Evolutionary conservation across 1,284 basidiomycete species (phyloP), one percentile per base, ranked within the genome.

Genomic region (Schizophyllum amplum): DNA sequence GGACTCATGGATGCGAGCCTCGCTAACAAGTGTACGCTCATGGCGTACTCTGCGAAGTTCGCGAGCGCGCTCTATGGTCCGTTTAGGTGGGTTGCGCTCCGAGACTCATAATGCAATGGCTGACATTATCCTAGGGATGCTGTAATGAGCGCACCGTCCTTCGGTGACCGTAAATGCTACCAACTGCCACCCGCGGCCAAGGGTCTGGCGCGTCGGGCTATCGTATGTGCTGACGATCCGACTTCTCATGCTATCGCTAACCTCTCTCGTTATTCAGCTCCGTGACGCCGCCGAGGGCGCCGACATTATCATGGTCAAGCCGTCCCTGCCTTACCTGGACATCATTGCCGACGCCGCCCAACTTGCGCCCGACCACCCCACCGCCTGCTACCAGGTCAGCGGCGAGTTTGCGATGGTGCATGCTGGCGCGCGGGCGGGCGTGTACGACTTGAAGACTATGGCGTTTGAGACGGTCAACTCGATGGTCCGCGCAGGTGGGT

Each of bases 11-110:
- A 92, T 60, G 81, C 80, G 47, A 92, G 94, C 13, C 78, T 85
- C 53, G 93, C 85, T 3, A 98, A 96, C 75, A 81, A 84, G 66
- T 90, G 92, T 68, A 90, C 91, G 4, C 78, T 99, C 47, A 99
- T 99, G 97, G 86, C 89, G 52, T 99, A 99, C 71, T 91, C 92
- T n/a, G 97, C 97, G 59, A 99, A 99, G 72, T 99, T 99, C 66
- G 94, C 97, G 0, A 96, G 92, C 65, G 81, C 85, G n/a, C 72
- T 99, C 57, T 99, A 99, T 68, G 97, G 97, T 0, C 97, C 97
- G 0, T 99, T 99, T 83, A 79, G 94, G 90, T 92, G 62, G 61
- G 81, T 65, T 56, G 11, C 7, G 33, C 33, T n/a, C n/a, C n/a
- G n/a, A n/a, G n/a, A n/a, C n/a, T n/a, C n/a, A n/a, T n/a, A n/a